Evolutionary conservation across 306 rosid species (phyloP), one percentile per base, ranked within the genome.

Genomic region (Begonia peltatifolia): DNA sequence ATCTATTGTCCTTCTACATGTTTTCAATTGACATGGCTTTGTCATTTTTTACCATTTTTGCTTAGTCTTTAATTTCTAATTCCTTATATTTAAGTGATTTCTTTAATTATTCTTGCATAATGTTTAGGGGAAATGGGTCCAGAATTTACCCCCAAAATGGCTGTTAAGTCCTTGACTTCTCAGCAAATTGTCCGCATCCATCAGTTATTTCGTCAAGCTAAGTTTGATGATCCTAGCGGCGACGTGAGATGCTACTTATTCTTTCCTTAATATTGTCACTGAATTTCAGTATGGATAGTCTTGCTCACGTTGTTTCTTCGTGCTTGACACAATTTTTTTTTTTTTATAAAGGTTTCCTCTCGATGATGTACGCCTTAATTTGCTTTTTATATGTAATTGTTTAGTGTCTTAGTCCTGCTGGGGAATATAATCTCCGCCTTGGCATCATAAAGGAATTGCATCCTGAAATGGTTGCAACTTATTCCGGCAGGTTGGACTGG

Each of bases 391-490:
- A 18, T 10, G 53, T 60, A 59, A 54, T 64, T 63, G 11, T 71
- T 57, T 67, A 89, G 97, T 85, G 97, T 78, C 90, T 85, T 60
- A 85, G 95, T 76, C 97, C 97, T 62, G 97, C 97, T 46, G 95
- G 97, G 51, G 95, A 89, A 64, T 89, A 89, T 70, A 89, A 89
- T 73, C 97, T 89, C 61, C 95, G 97, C 17, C 82, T 89, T 54
- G 97, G 97, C 66, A 82, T 85, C 52, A 72, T 89, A 62, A 89
- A 89, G 76, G 97, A 89, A 79, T 81, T 85, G 63, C 95, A 89
- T 58, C 97, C 95, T n/a, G 95, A 89, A 69, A 74, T 89, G 87
- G 97, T 89, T 54, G 97, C 97, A n/a, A 89, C 97, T 63, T 89
- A 80, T 74, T 85, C 97, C 44, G 95, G 95, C 79, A 85, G 97